Conservation (phyloP, 768 basidiomycete species). For the Suillus placidus region DNA sequence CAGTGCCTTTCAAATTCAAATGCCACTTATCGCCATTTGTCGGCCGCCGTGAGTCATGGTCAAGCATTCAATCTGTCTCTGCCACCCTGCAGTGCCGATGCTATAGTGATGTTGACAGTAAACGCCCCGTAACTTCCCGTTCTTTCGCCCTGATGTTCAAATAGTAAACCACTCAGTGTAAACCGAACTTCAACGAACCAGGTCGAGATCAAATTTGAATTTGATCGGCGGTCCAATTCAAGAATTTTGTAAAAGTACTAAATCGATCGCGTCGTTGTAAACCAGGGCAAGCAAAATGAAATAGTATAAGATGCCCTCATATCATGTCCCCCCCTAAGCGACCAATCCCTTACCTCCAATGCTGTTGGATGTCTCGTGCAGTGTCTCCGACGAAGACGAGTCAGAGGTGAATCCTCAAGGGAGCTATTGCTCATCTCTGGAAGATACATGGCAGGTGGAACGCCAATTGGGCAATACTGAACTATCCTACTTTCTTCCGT, state of each 20-base stretch:
- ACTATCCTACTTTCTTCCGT: conserved; percentile 77
- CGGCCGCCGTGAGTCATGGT: too few species aligned
- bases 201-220: background rate
- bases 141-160: background rate
- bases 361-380: background rate
- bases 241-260: background rate
- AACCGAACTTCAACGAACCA: background rate
- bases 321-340: too few species aligned
- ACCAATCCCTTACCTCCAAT: background rate
- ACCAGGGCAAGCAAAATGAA: background rate
- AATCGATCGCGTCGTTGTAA: background rate
- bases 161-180: background rate
- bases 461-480: conserved; percentile 75
- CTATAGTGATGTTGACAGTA: too few species aligned
- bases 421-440: conserved; percentile 1
- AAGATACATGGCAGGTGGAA: conserved; percentile 31
- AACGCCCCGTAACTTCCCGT: too few species aligned
- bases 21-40: too few species aligned
- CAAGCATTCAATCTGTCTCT: too few species aligned
- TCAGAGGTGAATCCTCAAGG: background rate
- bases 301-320: background rate
- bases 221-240: background rate
- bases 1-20: background rate
- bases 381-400: background rate
- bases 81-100: too few species aligned